phyloP scores from a whole-genome alignment of 2,329 filamentous ascomycete species.

The Fusarium sp. region DNA sequence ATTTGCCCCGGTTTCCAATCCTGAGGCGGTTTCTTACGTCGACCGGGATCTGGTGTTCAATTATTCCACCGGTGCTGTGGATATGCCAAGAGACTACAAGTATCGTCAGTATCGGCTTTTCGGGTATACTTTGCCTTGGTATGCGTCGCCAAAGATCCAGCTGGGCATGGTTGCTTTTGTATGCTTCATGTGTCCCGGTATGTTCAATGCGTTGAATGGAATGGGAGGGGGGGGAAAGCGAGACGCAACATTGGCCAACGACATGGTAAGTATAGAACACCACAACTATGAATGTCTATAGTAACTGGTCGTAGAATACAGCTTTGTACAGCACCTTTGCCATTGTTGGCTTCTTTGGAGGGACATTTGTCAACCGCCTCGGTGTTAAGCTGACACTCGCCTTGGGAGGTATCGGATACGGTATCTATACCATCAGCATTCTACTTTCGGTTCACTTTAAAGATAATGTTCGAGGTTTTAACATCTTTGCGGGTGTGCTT shows the following conservation, averaged over 20 bases:
- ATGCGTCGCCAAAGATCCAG: constrained; percentile 78
- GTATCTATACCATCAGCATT: constrained; percentile 74
- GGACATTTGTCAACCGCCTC: constrained; percentile 80
- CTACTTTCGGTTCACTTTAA: constrained; percentile 73
- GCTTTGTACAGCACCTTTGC: constrained; percentile 79
- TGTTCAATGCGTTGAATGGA: constrained; percentile 76
- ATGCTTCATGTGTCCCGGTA: constrained; percentile 74
- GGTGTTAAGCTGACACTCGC: constrained; percentile 75
- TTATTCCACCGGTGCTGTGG: constrained; percentile 23
- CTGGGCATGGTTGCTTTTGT: constrained; percentile 71
- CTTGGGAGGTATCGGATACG: constrained; percentile 81
- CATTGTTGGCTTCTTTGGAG: constrained; percentile 75
- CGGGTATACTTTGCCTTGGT: constrained; percentile 60
- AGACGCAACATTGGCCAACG: constrained; percentile 58
- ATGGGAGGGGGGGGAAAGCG: constrained; percentile 69
- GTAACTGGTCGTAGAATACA: constrained; percentile 50
- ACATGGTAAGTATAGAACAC: constrained; percentile 41
- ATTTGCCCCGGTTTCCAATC: constrained; percentile 34
- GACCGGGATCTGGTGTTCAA: constrained; percentile 17
- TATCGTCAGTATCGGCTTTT: constrained; percentile 38
- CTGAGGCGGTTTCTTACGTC: constrained; percentile 23
- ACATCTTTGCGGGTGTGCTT: constrained; percentile 78
- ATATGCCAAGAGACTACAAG: constrained; percentile 36
- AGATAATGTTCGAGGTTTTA: constrained; percentile 49
- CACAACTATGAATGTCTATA: accelerated